These are phyloP conservation scores for Starmerella sirachaensis DNA, from an alignment of 805 yeast species.

Conservation along the genomic window DNA sequence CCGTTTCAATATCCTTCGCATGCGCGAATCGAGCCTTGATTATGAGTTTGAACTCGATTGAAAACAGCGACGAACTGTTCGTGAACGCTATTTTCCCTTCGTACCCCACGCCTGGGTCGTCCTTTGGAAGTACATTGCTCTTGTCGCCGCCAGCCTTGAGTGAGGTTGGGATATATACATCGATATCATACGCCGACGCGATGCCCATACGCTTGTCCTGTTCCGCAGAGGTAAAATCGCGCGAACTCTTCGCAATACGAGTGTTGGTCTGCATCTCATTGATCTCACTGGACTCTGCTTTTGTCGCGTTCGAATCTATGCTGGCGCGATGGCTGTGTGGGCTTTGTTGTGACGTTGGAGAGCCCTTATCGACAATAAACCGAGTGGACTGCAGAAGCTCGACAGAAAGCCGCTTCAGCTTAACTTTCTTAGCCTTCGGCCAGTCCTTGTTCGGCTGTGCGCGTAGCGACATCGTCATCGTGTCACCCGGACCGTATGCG, in stretches of 20 bases:
- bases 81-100: constrained; percentile 29
- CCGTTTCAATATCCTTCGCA: constrained; percentile 30
- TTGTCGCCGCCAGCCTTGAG: constrained; percentile 16
- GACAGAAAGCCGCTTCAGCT: constrained; percentile 28
- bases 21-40: constrained; percentile 30
- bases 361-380: constrained; percentile 14
- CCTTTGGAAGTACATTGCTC: constrained; percentile 25
- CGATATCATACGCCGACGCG: constrained; percentile 22
- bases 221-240: constrained; percentile 22
- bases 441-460: constrained; percentile 31
- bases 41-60: constrained; percentile 26
- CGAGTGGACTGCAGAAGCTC: constrained; percentile 30
- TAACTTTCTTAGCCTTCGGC: constrained; percentile 29
- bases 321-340: neutral
- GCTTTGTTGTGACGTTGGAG: neutral
- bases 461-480: constrained; percentile 24
- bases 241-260: constrained; percentile 24
- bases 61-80: constrained; percentile 28
- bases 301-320: neutral
- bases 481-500: constrained; percentile 33
- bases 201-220: constrained; percentile 19
- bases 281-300: neutral
- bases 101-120: constrained; percentile 29
- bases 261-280: constrained; percentile 28
- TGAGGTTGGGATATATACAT: constrained; percentile 25